phyloP scores from a whole-genome alignment of 331 rosid species.

The Acacia pycnantha region DNA sequence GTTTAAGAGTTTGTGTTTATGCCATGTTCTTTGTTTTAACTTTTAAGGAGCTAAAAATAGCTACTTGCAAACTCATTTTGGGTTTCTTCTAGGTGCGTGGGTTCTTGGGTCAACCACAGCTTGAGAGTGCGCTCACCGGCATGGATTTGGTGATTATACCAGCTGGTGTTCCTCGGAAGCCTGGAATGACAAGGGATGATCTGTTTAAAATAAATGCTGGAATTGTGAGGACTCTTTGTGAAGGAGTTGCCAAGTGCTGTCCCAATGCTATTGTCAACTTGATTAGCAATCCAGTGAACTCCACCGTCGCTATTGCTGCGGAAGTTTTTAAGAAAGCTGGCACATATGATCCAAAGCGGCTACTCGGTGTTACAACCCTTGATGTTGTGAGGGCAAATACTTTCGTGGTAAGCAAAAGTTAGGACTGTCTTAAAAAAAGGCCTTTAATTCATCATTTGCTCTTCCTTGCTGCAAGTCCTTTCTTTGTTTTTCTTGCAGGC shows the following conservation, averaged over 20 bases:
- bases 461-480: neutral
- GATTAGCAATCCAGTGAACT: conserved; percentile 97
- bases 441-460: neutral
- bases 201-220: conserved; percentile 96
- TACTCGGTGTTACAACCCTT: conserved; percentile 87
- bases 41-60: neutral
- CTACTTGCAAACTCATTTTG: neutral
- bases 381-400: conserved; percentile 97
- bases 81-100: conserved; percentile 73
- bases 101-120: conserved; percentile 84
- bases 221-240: conserved; percentile 82
- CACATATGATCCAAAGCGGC: conserved; percentile 78
- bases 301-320: conserved; percentile 91
- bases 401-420: conserved; percentile 67
- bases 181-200: conserved; percentile 99
- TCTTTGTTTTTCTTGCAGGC: conserved; percentile 51
- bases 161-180: conserved; percentile 96
- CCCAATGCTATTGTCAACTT: conserved; percentile 88
- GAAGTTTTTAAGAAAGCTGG: conserved; percentile 96
- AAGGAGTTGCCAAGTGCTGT: conserved; percentile 79
- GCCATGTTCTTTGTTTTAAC: neutral
- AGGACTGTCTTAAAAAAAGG: neutral
- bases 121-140: conserved; percentile 82
- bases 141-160: conserved; percentile 90
- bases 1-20: neutral